Evolutionary conservation across 192 early-diverging fungal species (phyloP).

Genomic region (Dissophora ornata): DNA sequence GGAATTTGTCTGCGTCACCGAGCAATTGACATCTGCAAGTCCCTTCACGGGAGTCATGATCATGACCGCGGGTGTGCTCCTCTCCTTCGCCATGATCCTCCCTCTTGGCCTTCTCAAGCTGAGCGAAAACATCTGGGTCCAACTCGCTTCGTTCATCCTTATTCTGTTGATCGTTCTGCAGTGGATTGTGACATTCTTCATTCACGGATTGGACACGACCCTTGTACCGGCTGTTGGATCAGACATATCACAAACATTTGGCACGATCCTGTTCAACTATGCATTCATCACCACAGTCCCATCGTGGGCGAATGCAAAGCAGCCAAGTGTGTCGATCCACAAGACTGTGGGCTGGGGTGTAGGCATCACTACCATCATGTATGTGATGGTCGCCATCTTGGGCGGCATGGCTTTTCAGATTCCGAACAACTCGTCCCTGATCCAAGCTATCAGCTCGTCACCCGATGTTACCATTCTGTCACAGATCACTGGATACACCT

Average conservation of each 20-base stretch:
- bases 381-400: conserved; percentile 60
- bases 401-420: conserved; percentile 66
- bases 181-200: conserved; percentile 68
- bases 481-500: conserved; percentile 58
- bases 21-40: conserved; percentile 23
- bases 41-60: conserved; percentile 33
- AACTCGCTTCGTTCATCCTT: conserved; percentile 64
- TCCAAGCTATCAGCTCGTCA: conserved; percentile 59
- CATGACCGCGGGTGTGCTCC: conserved; percentile 14
- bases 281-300: conserved; percentile 76
- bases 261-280: conserved; percentile 78
- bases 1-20: conserved; percentile 65
- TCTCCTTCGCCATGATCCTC: conserved; percentile 55
- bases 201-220: conserved; percentile 65
- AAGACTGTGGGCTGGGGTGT: conserved; percentile 67
- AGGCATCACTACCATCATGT: conserved; percentile 61
- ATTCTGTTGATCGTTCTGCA: conserved; percentile 65
- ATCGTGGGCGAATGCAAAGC: conserved; percentile 73
- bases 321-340: conserved; percentile 67
- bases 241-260: conserved; percentile 65
- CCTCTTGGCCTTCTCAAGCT: conserved; percentile 71
- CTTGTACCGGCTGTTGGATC: conserved; percentile 64
- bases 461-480: conserved; percentile 54
- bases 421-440: conserved; percentile 47
- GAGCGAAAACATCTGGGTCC: conserved; percentile 77